Evolutionary conservation across 2,329 filamentous ascomycete species (phyloP).

Genomic region (Cytospora schulzeri): DNA sequence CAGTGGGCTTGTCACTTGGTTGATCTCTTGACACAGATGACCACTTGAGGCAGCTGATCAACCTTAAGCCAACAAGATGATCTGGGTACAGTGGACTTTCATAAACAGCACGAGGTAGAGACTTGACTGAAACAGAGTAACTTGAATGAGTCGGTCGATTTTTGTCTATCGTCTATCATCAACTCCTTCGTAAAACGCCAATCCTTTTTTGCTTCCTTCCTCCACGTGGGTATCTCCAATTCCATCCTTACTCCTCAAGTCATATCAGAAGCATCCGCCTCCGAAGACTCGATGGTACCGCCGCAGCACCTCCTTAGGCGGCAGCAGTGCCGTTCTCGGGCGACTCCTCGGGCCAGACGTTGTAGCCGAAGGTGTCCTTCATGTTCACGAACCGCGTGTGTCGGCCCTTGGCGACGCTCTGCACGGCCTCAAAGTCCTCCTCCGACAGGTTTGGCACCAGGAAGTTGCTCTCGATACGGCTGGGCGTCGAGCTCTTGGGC

Average conservation of each 20-base stretch:
- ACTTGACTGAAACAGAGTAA: background rate
- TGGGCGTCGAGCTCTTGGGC: conserved; percentile 69
- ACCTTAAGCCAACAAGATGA: background rate
- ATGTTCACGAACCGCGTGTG: conserved; percentile 78
- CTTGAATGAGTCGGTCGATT: background rate
- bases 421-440: conserved; percentile 62
- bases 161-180: conserved; percentile 9
- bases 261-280: conserved; percentile 5
- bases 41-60: no score
- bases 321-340: conserved; percentile 20
- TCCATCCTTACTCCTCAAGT: conserved; percentile 10
- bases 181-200: background rate
- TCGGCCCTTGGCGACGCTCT: conserved; percentile 65
- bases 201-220: background rate
- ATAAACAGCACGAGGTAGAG: background rate
- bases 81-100: background rate
- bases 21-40: no score
- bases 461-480: conserved; percentile 67
- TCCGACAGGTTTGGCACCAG: conserved; percentile 57
- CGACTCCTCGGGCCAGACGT: conserved; percentile 67
- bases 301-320: conserved; percentile 7
- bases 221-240: conserved; percentile 21
- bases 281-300: conserved; percentile 7
- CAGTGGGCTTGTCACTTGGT: no score
- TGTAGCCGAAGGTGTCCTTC: conserved; percentile 78